Percentiles rank a stretch among this genome's conserved stretches.
These are phyloP conservation scores for Penicillium sumatraense DNA, from an alignment of 2,329 filamentous ascomycete genomes.

Conservation along the genomic window DNA sequence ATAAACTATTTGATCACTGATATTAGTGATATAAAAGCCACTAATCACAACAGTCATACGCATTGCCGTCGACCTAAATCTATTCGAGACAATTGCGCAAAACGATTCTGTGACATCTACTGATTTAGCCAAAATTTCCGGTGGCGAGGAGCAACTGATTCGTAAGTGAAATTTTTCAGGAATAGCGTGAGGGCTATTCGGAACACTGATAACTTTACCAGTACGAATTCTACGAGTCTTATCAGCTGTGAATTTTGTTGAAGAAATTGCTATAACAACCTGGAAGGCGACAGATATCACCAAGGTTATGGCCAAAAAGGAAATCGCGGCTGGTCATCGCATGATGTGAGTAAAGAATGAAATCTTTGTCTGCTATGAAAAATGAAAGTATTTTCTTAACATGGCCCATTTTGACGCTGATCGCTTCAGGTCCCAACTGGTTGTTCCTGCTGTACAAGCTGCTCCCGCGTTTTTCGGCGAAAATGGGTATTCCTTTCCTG, in stretches of 20 bases:
- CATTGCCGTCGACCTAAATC: background rate
- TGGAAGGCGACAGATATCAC: background rate
- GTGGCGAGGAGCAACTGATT: background rate
- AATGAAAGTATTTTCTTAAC: no score
- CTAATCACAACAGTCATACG: background rate
- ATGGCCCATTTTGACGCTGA: background rate
- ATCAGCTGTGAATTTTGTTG: background rate
- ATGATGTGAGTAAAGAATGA: background rate
- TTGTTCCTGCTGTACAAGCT: background rate
- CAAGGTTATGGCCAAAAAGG: background rate
- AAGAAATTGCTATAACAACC: background rate
- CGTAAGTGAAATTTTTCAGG: no score
- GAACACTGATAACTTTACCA: background rate
- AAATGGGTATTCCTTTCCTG: background rate
- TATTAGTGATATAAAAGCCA: background rate
- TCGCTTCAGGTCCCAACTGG: background rate
- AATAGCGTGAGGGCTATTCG: no score
- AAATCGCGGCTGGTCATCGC: background rate
- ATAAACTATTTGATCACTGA: background rate
- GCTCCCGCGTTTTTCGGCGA: background rate
- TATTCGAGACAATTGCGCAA: background rate
- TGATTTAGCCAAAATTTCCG: background rate
- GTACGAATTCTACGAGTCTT: background rate
- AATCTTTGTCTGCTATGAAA: no score
- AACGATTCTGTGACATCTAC: background rate